Conservation (phyloP, 2,329 filamentous ascomycete genomes). For the Fusarium newnesense region DNA sequence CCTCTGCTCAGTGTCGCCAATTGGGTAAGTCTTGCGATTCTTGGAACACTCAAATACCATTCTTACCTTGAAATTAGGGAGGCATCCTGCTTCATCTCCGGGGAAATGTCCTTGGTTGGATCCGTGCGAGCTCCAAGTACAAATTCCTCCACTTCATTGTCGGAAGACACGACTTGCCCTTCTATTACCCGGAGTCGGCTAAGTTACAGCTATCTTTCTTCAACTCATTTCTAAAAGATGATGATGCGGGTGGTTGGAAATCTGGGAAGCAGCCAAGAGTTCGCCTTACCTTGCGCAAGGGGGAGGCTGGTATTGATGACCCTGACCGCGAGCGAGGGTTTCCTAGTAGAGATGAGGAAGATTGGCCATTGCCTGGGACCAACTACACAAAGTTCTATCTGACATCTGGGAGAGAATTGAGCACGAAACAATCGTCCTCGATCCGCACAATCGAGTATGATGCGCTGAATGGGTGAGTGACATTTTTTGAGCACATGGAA, state of each 20-base stretch:
- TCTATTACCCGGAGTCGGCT: conserved; percentile 76
- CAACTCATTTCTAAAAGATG: conserved; percentile 75
- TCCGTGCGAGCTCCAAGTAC: conserved; percentile 69
- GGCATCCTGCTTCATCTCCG: conserved; percentile 72
- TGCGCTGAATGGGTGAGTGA: neutral
- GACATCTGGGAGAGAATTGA: conserved; percentile 54
- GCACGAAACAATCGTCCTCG: neutral
- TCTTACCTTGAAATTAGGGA: neutral
- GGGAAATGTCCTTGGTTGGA: conserved; percentile 75
- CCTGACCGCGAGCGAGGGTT: conserved; percentile 67
- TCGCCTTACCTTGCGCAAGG: conserved; percentile 69
- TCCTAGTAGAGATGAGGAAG: conserved; percentile 63
- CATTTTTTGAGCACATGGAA: conserved; percentile 61
- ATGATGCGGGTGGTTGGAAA: conserved; percentile 70
- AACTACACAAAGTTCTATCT: conserved; percentile 71
- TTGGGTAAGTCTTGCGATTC: conserved; percentile 65
- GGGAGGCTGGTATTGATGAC: conserved; percentile 74
- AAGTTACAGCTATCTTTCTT: conserved; percentile 74
- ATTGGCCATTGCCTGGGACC: conserved; percentile 75
- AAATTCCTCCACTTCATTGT: conserved; percentile 77
- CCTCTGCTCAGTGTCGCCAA: conserved; percentile 75
- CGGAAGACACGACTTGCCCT: conserved; percentile 76
- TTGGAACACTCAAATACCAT: neutral
- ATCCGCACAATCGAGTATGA: conserved; percentile 45
- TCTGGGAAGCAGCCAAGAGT: conserved; percentile 67